A percentile compares a stretch with the other conserved stretches of the same genome.
phyloP scores from a whole-genome alignment of 78 protist genomes.

The Salpingoeca rosetta region DNA sequence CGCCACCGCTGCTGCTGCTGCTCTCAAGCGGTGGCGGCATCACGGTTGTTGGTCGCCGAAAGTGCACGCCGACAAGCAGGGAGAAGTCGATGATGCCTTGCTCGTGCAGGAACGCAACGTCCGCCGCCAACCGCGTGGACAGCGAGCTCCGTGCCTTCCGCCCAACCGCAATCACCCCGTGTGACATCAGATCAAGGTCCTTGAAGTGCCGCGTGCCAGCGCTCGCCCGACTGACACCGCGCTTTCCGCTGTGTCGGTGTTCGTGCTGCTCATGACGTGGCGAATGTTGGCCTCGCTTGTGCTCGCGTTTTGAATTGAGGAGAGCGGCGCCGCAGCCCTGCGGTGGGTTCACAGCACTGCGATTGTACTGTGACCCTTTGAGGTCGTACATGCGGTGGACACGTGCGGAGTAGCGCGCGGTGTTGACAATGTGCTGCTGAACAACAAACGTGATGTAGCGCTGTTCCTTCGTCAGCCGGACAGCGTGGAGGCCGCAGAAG shows the following conservation, averaged over 20 bases:
- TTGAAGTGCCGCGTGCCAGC: slow-evolving; percentile 2
- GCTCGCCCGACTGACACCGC: not conserved
- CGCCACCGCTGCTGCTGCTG: not conserved
- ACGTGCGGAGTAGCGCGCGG: not conserved
- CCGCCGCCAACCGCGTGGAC: slow-evolving; percentile 27
- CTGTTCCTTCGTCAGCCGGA: not conserved
- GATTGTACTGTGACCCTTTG: not conserved
- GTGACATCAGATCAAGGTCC: slow-evolving; percentile 20
- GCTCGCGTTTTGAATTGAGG: not conserved
- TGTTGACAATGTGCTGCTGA: not conserved
- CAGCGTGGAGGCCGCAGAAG: not conserved
- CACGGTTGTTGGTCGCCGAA: not conserved
- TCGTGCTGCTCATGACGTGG: not conserved
- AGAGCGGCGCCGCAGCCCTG: no score
- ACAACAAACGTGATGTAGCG: not conserved
- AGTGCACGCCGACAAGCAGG: slow-evolving; percentile 47
- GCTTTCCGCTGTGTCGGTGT: not conserved
- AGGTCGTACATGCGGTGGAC: not conserved
- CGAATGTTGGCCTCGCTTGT: not conserved
- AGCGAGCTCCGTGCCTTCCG: slow-evolving; percentile 12
- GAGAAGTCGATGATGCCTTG: slow-evolving; percentile 64
- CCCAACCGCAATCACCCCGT: not conserved
- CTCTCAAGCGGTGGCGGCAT: not conserved
- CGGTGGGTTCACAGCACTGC: not conserved
- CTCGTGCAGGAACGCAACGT: slow-evolving; percentile 22